Conservation (phyloP, 2,329 filamentous ascomycete species). For the Arthrinium puccinioides region DNA sequence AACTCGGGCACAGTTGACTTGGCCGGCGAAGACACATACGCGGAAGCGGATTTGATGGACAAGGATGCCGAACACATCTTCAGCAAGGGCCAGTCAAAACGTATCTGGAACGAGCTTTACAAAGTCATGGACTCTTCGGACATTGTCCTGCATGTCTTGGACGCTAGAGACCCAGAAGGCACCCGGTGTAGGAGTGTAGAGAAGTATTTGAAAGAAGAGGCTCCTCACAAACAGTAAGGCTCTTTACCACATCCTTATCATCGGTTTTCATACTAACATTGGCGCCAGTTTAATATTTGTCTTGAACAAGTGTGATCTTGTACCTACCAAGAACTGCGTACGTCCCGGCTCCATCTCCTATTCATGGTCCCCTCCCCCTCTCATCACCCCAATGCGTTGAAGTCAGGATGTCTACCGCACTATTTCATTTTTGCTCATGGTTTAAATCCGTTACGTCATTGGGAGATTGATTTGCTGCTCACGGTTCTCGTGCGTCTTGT, state of each 20-base stretch:
- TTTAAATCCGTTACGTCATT: constrained; percentile 97
- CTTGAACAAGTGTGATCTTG: constrained; percentile 85
- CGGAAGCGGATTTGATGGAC: constrained; percentile 23
- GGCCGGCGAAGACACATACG: constrained; percentile 16
- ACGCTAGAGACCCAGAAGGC: constrained; percentile 82
- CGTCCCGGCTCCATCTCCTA: constrained; percentile 39
- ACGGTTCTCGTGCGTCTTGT: constrained; percentile 57
- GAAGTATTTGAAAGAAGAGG: constrained; percentile 89
- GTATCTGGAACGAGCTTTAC: constrained; percentile 34
- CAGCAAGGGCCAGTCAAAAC: constrained; percentile 73
- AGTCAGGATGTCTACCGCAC: constrained; percentile 66
- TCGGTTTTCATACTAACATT: too few relatives aligned
- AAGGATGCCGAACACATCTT: constrained; percentile 81
- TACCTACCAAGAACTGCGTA: constrained; percentile 91
- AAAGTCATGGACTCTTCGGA: constrained; percentile 95
- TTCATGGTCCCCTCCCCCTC: constrained; percentile 7
- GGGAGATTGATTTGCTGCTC: constrained; percentile 81
- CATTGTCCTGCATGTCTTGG: constrained; percentile 90
- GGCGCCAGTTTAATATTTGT: constrained; percentile 73
- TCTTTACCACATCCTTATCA: too few relatives aligned
- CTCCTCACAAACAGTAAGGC: constrained; percentile 97
- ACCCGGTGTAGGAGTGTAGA: constrained; percentile 86
- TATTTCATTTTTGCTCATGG: constrained; percentile 61
- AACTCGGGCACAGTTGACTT: constrained; percentile 50
- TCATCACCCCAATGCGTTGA: constrained; percentile 52